Evolutionary conservation across 257 asterid species (phyloP), one percentile per base, ranked within the genome.

Genomic region (Eucommia ulmoides): DNA sequence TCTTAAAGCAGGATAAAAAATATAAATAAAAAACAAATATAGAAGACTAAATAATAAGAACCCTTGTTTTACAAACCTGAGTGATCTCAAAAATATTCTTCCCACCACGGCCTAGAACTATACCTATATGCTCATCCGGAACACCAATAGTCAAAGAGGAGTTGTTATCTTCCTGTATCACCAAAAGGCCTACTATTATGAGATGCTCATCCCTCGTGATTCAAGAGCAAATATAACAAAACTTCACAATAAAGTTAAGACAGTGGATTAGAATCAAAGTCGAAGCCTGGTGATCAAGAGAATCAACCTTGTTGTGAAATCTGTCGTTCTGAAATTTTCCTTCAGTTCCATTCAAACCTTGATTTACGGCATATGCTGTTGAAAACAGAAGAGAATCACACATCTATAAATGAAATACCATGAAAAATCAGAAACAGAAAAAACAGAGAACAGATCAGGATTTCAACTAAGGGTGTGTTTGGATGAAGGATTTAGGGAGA

Each of bases 41-140:
- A n/a, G n/a, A n/a, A n/a, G n/a, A n/a, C n/a, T n/a, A n/a, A n/a
- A n/a, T n/a, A n/a, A n/a, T n/a, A n/a, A n/a, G n/a, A n/a, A n/a
- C n/a, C n/a, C n/a, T n/a, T n/a, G n/a, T n/a, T n/a, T n/a, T n/a
- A n/a, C 46, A 9, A 2, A 53, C 58, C 58, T 53, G 58, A 24
- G 49, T 38, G 29, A 53, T 56, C 25, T 56, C 62, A 12, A 41
- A 17, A 22, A 56, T 51, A 47, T 33, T 47, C 47, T 54, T 56
- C 33, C 62, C 62, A 56, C 62, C 62, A 22, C 62, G 62, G 51
- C 62, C 62, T 10, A 56, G 54, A 33, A 56, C 62, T 20, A 56
- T 19, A 23, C 62, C 62, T 25, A 56, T 19, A 22, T 48, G 62
- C 25, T 56, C 62, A 21, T 56, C 62, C 3, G 62, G 54, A 46